A percentile compares a stretch with the other conserved stretches of the same genome.
phyloP scores from a whole-genome alignment of 2,329 filamentous ascomycete genomes.

The Rhexocercosporidium sp. region DNA sequence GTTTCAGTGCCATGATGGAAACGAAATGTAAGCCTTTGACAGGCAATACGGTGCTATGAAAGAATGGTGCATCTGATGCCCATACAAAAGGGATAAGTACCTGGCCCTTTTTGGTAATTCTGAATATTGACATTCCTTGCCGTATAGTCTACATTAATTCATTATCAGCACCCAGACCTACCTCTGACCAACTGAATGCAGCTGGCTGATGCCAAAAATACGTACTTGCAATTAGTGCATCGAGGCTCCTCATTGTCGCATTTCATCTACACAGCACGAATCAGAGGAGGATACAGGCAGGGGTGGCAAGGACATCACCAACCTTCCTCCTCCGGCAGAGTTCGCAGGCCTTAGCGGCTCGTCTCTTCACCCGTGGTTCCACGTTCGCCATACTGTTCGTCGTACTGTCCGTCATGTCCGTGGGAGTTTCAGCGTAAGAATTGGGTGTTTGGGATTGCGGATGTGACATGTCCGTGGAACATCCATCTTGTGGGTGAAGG shows the following conservation, averaged over 20 bases:
- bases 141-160: not conserved
- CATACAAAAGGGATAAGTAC: not conserved
- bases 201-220: not conserved
- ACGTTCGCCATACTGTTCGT: not conserved
- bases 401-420: not conserved
- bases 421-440: not conserved
- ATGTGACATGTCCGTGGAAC: not conserved
- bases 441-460: not conserved
- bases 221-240: not conserved
- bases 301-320: not conserved
- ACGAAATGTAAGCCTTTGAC: not conserved
- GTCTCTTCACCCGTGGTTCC: not conserved
- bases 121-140: not conserved
- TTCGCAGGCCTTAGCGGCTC: not conserved
- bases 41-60: not conserved
- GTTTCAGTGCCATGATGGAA: not conserved
- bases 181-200: not conserved
- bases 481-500: not conserved
- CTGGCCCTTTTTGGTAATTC: not conserved
- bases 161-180: not conserved
- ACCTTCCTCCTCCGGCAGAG: not conserved
- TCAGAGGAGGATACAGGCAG: not conserved
- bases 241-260: not conserved
- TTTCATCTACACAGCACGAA: not conserved
- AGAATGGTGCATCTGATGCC: not conserved